phyloP scores from a whole-genome alignment of 176 grass and related monocot genomes.

The Areca catechu region DNA sequence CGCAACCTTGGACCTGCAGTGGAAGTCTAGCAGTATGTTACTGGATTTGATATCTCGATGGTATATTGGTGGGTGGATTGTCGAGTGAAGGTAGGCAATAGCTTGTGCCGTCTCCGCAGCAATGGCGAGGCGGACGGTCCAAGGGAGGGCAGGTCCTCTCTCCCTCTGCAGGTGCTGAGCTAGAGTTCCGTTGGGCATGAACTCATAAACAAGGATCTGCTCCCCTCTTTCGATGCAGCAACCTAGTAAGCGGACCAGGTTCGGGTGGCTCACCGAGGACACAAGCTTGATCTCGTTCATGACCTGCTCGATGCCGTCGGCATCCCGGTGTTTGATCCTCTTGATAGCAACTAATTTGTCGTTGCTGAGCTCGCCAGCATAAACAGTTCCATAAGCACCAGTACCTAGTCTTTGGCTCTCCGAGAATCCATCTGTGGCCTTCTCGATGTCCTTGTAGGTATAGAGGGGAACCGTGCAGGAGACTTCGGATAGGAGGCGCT shows the following conservation, averaged over 20 bases:
- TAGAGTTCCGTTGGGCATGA: slow-evolving; percentile 4
- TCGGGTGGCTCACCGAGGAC: slow-evolving; percentile 7
- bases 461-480: slow-evolving; percentile 9
- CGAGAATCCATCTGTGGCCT: slow-evolving; percentile 1
- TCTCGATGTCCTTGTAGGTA: slow-evolving; percentile 3
- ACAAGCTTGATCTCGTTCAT: slow-evolving; percentile 12
- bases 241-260: slow-evolving; percentile 4
- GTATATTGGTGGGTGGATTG: not conserved
- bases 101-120: not conserved
- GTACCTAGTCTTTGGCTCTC: not conserved
- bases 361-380: not conserved
- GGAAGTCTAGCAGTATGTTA: too few species aligned
- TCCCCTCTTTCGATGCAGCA: slow-evolving; percentile 5
- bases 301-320: not conserved
- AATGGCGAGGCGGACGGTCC: not conserved
- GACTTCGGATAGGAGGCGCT: slow-evolving; percentile 3
- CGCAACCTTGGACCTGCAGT: too few species aligned
- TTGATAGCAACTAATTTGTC: too few species aligned
- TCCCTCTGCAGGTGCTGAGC: slow-evolving; percentile 3
- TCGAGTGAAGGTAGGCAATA: slow-evolving; percentile 4
- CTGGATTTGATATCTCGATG: not conserved
- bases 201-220: slow-evolving; percentile 9
- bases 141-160: not conserved
- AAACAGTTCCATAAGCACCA: slow-evolving; percentile 3
- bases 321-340: too few species aligned